These are phyloP conservation scores for Saturnispora kantuleensis DNA, from an alignment of 805 yeast species.

Conservation along the genomic window DNA sequence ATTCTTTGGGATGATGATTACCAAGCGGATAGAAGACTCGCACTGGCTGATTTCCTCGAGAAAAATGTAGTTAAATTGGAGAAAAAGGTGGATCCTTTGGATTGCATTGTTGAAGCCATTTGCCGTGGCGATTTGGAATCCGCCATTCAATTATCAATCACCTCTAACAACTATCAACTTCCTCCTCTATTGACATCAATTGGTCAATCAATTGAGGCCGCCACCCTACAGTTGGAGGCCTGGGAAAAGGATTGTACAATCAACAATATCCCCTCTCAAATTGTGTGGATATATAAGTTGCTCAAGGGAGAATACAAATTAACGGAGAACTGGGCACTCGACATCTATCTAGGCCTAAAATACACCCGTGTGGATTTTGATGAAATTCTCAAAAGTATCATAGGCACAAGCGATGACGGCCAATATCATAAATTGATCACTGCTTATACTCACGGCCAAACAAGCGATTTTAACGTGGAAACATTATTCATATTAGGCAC, in stretches of 20 bases:
- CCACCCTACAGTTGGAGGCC: conserved; percentile 49
- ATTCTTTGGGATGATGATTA: conserved; percentile 1
- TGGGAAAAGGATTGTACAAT: conserved; percentile 46
- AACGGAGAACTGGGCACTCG: conserved; percentile 25
- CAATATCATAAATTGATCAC: neutral
- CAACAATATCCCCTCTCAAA: conserved; percentile 39
- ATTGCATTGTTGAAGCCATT: conserved; percentile 39
- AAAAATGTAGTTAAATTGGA: conserved; percentile 28
- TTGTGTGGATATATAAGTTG: conserved; percentile 54
- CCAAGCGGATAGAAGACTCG: conserved; percentile 31
- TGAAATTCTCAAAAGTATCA: conserved; percentile 22
- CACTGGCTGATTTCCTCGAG: conserved; percentile 50
- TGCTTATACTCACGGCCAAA: neutral
- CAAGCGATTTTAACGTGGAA: conserved; percentile 7
- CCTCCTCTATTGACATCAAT: conserved; percentile 59
- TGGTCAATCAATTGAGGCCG: conserved; percentile 61
- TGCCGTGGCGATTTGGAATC: conserved; percentile 46
- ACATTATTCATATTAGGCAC: conserved; percentile 12
- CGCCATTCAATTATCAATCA: conserved; percentile 55
- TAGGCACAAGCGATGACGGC: conserved; percentile 11
- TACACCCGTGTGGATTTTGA: conserved; percentile 28
- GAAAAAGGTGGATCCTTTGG: conserved; percentile 37
- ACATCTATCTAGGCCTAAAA: conserved; percentile 56
- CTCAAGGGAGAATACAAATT: conserved; percentile 38
- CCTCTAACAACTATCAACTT: conserved; percentile 57